Base-by-base conservation (phyloP, 768 basidiomycete genomes). In the Strobilomyces confusus region DNA sequence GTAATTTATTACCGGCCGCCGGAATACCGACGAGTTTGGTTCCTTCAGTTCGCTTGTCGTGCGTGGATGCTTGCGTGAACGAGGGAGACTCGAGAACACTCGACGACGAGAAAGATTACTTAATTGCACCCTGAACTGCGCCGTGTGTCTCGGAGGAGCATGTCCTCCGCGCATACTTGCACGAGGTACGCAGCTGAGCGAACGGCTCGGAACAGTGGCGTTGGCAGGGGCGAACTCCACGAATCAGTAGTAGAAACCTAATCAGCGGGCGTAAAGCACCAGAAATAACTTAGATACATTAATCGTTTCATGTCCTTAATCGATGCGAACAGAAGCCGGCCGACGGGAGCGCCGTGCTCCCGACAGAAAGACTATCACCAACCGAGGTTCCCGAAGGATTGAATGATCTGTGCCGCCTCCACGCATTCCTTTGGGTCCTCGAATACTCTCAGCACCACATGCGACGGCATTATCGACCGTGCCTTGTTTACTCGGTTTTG, bases 401-500 rank as follows among this genome's bases (percentile, higher is more conserved):
- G 62, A 46, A 82, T 61, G 52, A 81, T 72, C 44, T 74, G 69
- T 34, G 69, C 70, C 22, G 76, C 79, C 68, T 92, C 89, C 15
- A 78, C 73, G 63, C 89, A 91, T 60, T 92, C 87, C 57, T 61
- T 70, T 11, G 90, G 84, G 38, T 80, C 68, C 59, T 81, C 77
- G 65, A 92, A 92, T 25, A 91, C 66, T 48, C 87, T 77, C 62
- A 92, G 67, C 19, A 72, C 68, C 11, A 89, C 74, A 57, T 80
- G 72, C 29, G 67, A 59, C 5, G 87, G 84, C 62, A 89, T 79
- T 63, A 77, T 69, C 57, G 72, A 74, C 50, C 87, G 71, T 25
- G 87, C 87, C 54, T 70, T 73, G 70, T 81, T 81, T 49, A 92
- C 77, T 30, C 89, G 73, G 58, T 67, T 68, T 72, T 91, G 87